Evolutionary conservation across 2,329 filamentous ascomycete genomes (phyloP), one percentile per base, ranked within the genome.

Genomic region (Verticillium nonalfalfae): DNA sequence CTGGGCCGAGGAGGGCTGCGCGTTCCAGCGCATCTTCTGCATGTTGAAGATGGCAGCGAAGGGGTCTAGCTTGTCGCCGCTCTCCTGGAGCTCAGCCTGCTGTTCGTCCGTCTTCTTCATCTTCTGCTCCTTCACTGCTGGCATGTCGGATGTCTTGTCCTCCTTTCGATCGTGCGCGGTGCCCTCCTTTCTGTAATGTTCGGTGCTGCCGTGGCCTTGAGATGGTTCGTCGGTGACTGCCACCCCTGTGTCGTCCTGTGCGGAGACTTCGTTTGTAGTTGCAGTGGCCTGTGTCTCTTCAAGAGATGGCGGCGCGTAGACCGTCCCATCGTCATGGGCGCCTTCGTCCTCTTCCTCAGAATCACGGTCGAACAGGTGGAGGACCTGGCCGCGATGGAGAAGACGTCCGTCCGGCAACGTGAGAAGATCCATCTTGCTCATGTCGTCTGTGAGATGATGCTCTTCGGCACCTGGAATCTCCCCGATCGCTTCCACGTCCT

Each of bases 361-460:
- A 40, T 50, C 58, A 57, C 55, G 58, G 33, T 61, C 58, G 62
- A 65, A 65, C 14, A 64, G 50, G 45, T 60, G 54, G 18, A 67
- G 59, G 15, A 65, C 34, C 15, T 67, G 61, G 14, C 65, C 65
- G 11, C 59, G 64, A 45, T 66, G 65, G 7, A 67, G 45, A 39
- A 66, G 58, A 50, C 64, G 58, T 33, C 65, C 64, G 38, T 65
- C 61, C 18, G 65, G 56, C 13, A 67, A 52, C 34, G 35, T 45
- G 14, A 38, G 31, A 1, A 57, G 31, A 13, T 58, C 36, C 14
- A 40, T 18, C n/a, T 54, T 52, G 52, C 59, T 57, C 56, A 39
- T 33, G 7, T 56, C 33, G 13, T 56, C 54, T 10, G 45, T 9
- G 11, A 18, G 5, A 13, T 26, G 38, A 15, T 39, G 54, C 7